Conservation (phyloP, 1,139 yeast genomes). For the Schwanniomyces etchellsii region DNA sequence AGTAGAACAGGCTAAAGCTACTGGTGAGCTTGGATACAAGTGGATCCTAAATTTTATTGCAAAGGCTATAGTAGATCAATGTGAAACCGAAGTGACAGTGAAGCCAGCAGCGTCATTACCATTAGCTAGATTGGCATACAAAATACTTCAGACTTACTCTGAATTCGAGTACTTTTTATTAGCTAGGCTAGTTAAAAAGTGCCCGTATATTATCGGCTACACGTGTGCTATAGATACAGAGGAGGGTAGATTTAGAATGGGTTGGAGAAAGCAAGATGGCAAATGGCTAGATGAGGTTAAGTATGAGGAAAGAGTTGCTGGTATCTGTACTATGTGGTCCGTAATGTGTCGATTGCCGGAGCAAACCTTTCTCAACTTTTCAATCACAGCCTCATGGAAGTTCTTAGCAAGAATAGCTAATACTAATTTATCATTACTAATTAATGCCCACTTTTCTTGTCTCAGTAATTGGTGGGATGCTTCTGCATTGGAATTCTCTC, state of each 20-base stretch:
- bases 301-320: slow-evolving; percentile 82
- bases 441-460: slow-evolving; percentile 67
- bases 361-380: slow-evolving; percentile 11
- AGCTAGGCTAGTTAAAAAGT: slow-evolving; percentile 85
- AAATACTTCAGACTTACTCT: slow-evolving; percentile 51
- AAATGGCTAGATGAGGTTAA: slow-evolving; percentile 76
- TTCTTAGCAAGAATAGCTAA: slow-evolving; percentile 69
- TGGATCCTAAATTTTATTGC: slow-evolving; percentile 82
- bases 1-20: slow-evolving; percentile 38
- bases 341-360: slow-evolving; percentile 51
- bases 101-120: slow-evolving; percentile 78
- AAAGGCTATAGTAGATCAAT: slow-evolving; percentile 82
- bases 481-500: slow-evolving; percentile 50
- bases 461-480: slow-evolving; percentile 94
- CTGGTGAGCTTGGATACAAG: slow-evolving; percentile 46
- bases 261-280: slow-evolving; percentile 65
- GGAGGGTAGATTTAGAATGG: slow-evolving; percentile 80
- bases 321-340: slow-evolving; percentile 77
- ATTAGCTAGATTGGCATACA: slow-evolving; percentile 59
- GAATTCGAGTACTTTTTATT: slow-evolving; percentile 62
- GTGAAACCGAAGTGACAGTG: slow-evolving; percentile 86
- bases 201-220: slow-evolving; percentile 84
- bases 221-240: slow-evolving; percentile 72
- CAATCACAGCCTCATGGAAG: slow-evolving; percentile 59
- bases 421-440: slow-evolving; percentile 39